phyloP scores from a whole-genome alignment of 179 eudicot species.

The Carnegiea gigantea region DNA sequence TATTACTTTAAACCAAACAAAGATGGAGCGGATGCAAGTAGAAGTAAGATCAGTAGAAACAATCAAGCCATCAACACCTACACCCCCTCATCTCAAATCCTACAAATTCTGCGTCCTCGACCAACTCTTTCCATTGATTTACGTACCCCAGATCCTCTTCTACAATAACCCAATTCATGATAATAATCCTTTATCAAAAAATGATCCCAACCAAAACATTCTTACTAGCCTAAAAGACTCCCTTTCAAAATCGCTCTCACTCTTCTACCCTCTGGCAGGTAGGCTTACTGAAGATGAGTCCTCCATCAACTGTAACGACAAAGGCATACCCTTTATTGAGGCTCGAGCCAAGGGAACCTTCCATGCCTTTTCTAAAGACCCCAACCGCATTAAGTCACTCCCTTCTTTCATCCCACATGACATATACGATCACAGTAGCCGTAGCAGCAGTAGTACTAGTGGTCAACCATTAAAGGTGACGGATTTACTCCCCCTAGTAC shows the following conservation, averaged over 20 bases:
- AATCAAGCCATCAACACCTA: slow-evolving; percentile 15
- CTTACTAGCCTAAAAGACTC: slow-evolving; percentile 1
- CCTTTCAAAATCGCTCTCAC: slow-evolving; percentile 16
- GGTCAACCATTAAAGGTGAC: background rate
- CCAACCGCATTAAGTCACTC: background rate
- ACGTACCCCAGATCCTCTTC: background rate
- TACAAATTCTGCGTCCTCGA: slow-evolving; percentile 3
- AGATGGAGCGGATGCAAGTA: background rate
- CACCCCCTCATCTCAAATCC: slow-evolving; percentile 13
- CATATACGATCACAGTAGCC: background rate
- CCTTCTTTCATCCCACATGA: background rate
- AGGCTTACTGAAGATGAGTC: background rate
- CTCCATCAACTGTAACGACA: slow-evolving; percentile 21
- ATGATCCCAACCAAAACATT: background rate
- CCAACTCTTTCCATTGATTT: background rate
- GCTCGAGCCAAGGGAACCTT: slow-evolving; percentile 12
- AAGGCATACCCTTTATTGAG: slow-evolving; percentile 19
- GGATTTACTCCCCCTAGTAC: background rate
- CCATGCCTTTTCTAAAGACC: background rate
- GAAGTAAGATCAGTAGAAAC: background rate
- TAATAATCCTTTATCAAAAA: background rate
- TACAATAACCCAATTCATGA: background rate
- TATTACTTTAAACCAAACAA: background rate
- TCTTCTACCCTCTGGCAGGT: slow-evolving; percentile 31
- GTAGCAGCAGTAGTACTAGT: background rate